A percentile compares a stretch with the other conserved stretches of the same genome.
These are phyloP conservation scores for Vaucheria bursata DNA, from an alignment of 352 stramenopile genomes.

Conservation along the genomic window DNA sequence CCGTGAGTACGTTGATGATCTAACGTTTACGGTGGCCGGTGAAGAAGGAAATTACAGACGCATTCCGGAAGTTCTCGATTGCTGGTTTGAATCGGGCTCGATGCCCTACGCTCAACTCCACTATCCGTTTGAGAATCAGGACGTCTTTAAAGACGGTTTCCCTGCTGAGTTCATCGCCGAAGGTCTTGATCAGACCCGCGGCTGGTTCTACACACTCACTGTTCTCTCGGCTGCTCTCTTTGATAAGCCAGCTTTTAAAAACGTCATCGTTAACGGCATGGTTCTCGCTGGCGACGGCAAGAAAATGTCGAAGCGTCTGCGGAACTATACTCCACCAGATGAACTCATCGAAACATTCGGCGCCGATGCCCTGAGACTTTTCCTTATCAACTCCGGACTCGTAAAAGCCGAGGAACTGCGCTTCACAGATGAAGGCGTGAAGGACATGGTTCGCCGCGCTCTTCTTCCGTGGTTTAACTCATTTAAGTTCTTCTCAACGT, in stretches of 20 bases:
- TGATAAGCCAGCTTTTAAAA: conserved; percentile 96
- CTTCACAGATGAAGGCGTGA: too few species aligned
- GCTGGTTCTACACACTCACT: conserved; percentile 99
- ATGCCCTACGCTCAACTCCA: conserved; percentile 98
- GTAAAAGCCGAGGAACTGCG: conserved; percentile 91
- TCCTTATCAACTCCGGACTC: conserved; percentile 97
- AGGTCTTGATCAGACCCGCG: conserved; percentile 95
- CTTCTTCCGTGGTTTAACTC: too few species aligned
- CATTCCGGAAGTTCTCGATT: conserved; percentile 87
- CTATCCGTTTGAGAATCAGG: conserved; percentile 98
- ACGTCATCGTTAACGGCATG: conserved; percentile 97
- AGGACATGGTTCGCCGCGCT: too few species aligned
- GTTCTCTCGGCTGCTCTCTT: conserved; percentile 95
- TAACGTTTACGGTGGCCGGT: too few species aligned
- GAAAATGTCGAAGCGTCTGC: conserved; percentile 98
- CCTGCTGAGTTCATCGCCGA: conserved; percentile 98
- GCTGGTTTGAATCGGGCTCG: conserved; percentile 96
- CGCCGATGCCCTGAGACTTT: conserved; percentile 92
- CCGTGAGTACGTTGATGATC: too few species aligned
- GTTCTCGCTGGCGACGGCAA: conserved; percentile 93
- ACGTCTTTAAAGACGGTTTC: conserved; percentile 80
- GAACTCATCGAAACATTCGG: conserved; percentile 90
- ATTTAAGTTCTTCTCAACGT: too few species aligned
- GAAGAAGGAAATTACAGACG: conserved; percentile 84
- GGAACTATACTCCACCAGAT: conserved; percentile 93